Evolutionary conservation across 345 rosid genomes (phyloP).

Genomic region (Eucalyptus decipiens): DNA sequence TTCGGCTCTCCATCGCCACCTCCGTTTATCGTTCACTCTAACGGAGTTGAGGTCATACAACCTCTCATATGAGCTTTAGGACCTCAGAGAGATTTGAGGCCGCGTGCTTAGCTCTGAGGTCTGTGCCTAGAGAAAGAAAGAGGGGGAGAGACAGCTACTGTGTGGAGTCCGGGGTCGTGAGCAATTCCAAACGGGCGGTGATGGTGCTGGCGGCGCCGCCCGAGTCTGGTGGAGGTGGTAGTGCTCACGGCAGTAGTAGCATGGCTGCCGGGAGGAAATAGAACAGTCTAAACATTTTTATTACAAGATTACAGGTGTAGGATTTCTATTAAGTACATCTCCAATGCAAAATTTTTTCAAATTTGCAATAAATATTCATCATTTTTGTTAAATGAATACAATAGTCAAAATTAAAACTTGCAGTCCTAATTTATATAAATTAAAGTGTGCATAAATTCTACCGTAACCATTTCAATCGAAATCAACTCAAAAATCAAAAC

Average conservation of each 20-base stretch:
- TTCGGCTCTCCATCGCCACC: neutral
- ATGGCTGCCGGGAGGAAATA: neutral
- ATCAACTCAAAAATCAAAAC: neutral
- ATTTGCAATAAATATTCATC: neutral
- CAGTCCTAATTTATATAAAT: neutral
- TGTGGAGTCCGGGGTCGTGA: neutral
- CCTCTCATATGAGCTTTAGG: neutral
- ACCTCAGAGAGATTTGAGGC: neutral
- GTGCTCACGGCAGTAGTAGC: neutral
- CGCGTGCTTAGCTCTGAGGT: neutral
- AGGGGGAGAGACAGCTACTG: neutral
- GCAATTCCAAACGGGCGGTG: neutral
- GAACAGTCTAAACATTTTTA: neutral
- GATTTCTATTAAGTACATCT: neutral
- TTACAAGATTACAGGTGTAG: neutral
- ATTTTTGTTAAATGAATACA: neutral
- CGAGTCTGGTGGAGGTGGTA: neutral
- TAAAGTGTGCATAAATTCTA: neutral
- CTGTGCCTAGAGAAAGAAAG: neutral
- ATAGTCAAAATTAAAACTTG: neutral
- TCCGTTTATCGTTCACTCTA: neutral
- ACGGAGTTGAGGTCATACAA: neutral
- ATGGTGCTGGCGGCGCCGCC: neutral
- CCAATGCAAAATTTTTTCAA: neutral
- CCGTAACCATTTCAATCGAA: rapidly evolving